These are phyloP conservation scores for Apiotrichum siamense DNA, from an alignment of 1,284 basidiomycete genomes.

Conservation along the genomic window DNA sequence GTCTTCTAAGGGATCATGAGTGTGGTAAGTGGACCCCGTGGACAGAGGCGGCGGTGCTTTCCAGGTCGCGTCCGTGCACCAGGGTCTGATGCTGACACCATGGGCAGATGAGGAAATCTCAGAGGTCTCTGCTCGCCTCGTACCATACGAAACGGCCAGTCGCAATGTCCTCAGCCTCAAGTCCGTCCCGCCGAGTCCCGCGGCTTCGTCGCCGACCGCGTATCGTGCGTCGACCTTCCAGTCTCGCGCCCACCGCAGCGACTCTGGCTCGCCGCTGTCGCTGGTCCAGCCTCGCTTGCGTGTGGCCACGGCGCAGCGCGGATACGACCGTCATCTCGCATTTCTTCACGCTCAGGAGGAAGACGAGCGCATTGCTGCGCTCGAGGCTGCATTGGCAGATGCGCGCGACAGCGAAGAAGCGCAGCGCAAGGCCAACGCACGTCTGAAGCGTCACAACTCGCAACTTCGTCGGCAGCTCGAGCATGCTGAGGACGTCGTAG, in stretches of 20 bases:
- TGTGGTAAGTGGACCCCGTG: conserved; percentile 1
- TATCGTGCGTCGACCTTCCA: not conserved
- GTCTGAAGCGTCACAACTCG: conserved; percentile 30
- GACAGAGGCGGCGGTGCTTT: not conserved
- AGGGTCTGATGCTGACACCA: not conserved
- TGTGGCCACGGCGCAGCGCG: not conserved
- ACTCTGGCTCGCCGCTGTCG: not conserved
- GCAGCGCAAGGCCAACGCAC: conserved; percentile 31
- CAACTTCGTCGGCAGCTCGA: conserved; percentile 32
- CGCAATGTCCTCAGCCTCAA: not conserved
- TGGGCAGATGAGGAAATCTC: not conserved
- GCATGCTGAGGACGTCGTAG: conserved; percentile 20
- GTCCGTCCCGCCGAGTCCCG: not conserved
- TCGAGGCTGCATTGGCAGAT: conserved; percentile 36
- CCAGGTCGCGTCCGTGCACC: not conserved
- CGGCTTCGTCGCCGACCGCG: not conserved
- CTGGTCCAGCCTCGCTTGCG: not conserved
- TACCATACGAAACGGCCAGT: not conserved
- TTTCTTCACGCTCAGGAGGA: conserved; percentile 19
- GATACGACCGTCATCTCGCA: not conserved
- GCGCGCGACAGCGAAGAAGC: conserved; percentile 34
- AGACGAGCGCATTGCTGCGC: conserved; percentile 26
- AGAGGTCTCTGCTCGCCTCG: conserved; percentile 2
- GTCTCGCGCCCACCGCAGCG: not conserved
- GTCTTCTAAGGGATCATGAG: conserved; percentile 14